phyloP scores from a whole-genome alignment of 2,329 filamentous ascomycete species.

The Aspergillus floridensis region DNA sequence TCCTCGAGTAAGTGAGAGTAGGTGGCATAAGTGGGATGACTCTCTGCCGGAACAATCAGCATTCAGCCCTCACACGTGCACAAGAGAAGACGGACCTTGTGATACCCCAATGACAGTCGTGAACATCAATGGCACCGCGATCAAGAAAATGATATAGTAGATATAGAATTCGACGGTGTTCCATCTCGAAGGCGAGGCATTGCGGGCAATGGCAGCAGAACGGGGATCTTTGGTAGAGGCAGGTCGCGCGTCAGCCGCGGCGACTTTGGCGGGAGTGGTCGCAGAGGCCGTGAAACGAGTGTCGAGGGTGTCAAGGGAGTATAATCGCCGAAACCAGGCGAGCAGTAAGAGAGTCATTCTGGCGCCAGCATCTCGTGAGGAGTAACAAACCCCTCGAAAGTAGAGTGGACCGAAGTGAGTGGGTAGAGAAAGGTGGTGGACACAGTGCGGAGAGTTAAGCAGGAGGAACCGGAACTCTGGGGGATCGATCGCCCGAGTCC shows the following conservation, averaged over 20 bases:
- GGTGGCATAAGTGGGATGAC: conserved; percentile 75
- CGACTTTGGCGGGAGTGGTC: conserved; percentile 62
- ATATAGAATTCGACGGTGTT: conserved; percentile 78
- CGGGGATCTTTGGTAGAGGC: conserved; percentile 37
- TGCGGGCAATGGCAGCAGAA: conserved; percentile 43
- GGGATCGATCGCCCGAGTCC: conserved; percentile 8
- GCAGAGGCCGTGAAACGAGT: conserved; percentile 71
- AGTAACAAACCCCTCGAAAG: background rate
- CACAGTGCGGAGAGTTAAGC: conserved; percentile 11
- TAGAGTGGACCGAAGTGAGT: conserved; percentile 8
- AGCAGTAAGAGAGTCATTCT: conserved; percentile 46
- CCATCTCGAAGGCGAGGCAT: conserved; percentile 70
- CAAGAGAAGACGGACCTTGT: conserved; percentile 56
- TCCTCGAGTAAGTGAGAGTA: conserved; percentile 68
- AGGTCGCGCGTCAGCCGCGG: conserved; percentile 53
- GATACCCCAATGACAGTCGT: conserved; percentile 86
- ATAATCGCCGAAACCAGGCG: conserved; percentile 53
- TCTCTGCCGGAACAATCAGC: conserved; percentile 52
- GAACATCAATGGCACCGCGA: conserved; percentile 80
- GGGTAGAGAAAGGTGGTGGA: background rate
- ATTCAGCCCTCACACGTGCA: background rate
- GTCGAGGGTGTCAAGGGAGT: conserved; percentile 67
- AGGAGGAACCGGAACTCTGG: background rate
- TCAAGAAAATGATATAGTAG: conserved; percentile 69
- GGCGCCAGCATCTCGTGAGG: conserved; percentile 30